phyloP scores from a whole-genome alignment of 371 early-diverging fungal genomes.

The Rhizopus microsporus region DNA sequence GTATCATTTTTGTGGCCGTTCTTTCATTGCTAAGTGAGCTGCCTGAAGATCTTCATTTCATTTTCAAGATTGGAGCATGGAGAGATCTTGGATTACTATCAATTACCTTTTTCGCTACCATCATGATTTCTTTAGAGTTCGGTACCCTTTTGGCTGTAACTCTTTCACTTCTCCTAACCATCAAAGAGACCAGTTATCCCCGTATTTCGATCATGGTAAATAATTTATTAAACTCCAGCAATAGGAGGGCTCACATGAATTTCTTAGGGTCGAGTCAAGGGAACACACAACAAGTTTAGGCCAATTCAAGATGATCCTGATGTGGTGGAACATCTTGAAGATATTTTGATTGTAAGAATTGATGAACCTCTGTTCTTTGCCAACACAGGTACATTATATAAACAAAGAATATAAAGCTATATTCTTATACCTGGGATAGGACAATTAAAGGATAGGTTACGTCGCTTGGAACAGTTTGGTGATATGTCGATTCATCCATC shows the following conservation, averaged over 20 bases:
- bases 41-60: constrained; percentile 81
- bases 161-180: constrained; percentile 83
- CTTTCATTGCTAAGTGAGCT: constrained; percentile 77
- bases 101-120: constrained; percentile 81
- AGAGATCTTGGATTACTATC: constrained; percentile 77
- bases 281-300: constrained; percentile 45
- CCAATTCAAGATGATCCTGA: constrained; percentile 66
- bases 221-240: constrained; percentile 23
- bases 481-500: constrained; percentile 88
- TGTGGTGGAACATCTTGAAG: constrained; percentile 76
- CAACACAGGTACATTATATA: constrained; percentile 65
- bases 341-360: constrained; percentile 82
- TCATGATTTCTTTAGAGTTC: constrained; percentile 85
- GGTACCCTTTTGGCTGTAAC: constrained; percentile 89
- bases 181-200: constrained; percentile 88
- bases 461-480: constrained; percentile 90
- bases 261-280: constrained; percentile 47
- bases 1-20: constrained; percentile 89
- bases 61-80: constrained; percentile 86
- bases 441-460: constrained; percentile 88
- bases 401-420: background rate
- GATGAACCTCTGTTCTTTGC: constrained; percentile 94
- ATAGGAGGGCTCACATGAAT: background rate
- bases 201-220: constrained; percentile 76
- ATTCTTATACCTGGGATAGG: constrained; percentile 33